phyloP scores from a whole-genome alignment of 768 basidiomycete species.

The Leucocoprinus sp. region DNA sequence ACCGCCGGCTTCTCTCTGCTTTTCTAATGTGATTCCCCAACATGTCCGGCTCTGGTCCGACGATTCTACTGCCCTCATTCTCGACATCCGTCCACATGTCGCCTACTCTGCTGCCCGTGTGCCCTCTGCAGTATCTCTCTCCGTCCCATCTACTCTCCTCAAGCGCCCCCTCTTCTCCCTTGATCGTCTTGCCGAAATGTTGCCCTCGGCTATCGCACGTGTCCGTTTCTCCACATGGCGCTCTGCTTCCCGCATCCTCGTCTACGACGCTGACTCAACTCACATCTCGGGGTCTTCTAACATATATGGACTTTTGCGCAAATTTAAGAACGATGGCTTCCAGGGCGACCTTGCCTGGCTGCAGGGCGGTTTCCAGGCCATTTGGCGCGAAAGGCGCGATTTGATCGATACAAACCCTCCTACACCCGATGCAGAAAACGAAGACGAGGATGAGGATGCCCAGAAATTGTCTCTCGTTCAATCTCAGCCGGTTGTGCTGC shows the following conservation, averaged over 20 bases:
- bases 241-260: slow-evolving; percentile 55
- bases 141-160: slow-evolving; percentile 90
- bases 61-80: slow-evolving; percentile 45
- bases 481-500: slow-evolving; percentile 28
- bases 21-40: slow-evolving; percentile 20
- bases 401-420: slow-evolving; percentile 45
- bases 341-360: slow-evolving; percentile 67
- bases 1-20: slow-evolving; percentile 12
- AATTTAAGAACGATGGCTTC: slow-evolving; percentile 52
- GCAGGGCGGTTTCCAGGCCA: slow-evolving; percentile 72
- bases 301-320: slow-evolving; percentile 64
- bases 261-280: slow-evolving; percentile 78
- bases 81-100: slow-evolving; percentile 86
- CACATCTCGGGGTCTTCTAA: slow-evolving; percentile 56
- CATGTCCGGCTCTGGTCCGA: slow-evolving; percentile 24
- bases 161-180: slow-evolving; percentile 85
- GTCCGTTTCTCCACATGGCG: slow-evolving; percentile 54
- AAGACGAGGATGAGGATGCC: slow-evolving; percentile 37
- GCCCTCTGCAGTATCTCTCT: slow-evolving; percentile 68
- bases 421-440: slow-evolving; percentile 44
- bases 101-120: slow-evolving; percentile 62
- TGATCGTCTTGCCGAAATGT: slow-evolving; percentile 68
- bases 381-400: slow-evolving; percentile 46
- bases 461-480: slow-evolving; percentile 1
- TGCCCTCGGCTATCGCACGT: slow-evolving; percentile 54